These are phyloP conservation scores for Metschnikowia peoriensis DNA, from an alignment of 805 yeast species.

Conservation along the genomic window DNA sequence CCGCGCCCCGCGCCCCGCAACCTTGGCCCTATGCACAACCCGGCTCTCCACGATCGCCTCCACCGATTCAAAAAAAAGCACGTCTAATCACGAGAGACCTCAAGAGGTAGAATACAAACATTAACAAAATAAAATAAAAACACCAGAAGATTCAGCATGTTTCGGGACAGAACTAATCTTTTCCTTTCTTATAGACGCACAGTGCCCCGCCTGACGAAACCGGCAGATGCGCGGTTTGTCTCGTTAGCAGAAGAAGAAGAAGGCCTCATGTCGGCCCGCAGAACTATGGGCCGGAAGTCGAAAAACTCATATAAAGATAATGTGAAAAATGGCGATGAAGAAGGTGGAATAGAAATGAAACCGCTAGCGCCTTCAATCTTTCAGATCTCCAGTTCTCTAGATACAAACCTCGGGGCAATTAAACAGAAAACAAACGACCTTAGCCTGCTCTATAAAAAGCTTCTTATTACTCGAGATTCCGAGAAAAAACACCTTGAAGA, in stretches of 20 bases:
- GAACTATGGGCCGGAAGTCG: not conserved
- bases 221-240: conserved; percentile 32
- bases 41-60: not conserved
- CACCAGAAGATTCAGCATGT: too few relatives aligned
- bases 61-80: not conserved
- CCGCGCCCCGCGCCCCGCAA: not conserved
- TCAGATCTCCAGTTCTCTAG: conserved; percentile 71
- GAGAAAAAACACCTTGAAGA: conserved; percentile 76
- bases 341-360: conserved; percentile 52
- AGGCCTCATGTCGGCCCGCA: conserved; percentile 49
- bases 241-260: conserved; percentile 53
- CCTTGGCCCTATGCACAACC: not conserved
- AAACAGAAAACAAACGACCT: conserved; percentile 56
- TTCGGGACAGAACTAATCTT: conserved; percentile 91
- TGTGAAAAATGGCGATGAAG: conserved; percentile 16
- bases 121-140: too few relatives aligned
- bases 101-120: not conserved
- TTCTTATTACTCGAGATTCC: conserved; percentile 81
- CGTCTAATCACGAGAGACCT: too few relatives aligned
- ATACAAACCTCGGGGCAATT: conserved; percentile 54
- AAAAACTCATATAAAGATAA: conserved; percentile 11
- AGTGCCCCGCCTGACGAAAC: conserved; percentile 56
- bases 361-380: conserved; percentile 76
- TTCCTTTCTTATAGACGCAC: conserved; percentile 87
- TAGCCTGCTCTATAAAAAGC: conserved; percentile 71